phyloP scores from a whole-genome alignment of 192 early-diverging fungal species.

The Backusella luteola region DNA sequence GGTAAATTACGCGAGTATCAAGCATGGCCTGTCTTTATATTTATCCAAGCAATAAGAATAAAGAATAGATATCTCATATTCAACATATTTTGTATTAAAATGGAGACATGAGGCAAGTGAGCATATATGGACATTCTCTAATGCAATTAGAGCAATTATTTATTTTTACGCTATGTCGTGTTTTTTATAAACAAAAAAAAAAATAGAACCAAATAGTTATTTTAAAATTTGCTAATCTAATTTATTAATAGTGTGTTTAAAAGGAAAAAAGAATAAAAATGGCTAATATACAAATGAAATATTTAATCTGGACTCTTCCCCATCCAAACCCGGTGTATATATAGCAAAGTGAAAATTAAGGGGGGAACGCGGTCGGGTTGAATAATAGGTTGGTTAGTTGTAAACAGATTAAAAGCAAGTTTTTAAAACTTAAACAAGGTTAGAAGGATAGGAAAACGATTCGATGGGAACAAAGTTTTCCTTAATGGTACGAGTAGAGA shows the following conservation, averaged over 20 bases:
- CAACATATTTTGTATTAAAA: background rate
- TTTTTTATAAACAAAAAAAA: no score
- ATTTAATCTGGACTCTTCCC: conserved; percentile 3
- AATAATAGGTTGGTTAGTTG: conserved; percentile 7
- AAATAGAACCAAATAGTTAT: background rate
- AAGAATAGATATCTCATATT: no score
- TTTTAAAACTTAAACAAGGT: conserved; percentile 38
- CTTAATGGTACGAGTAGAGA: conserved; percentile 94
- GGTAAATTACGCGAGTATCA: no score
- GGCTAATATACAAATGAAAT: conserved; percentile 3
- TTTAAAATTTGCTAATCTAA: background rate
- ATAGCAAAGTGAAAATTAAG: background rate
- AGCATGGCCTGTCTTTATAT: no score
- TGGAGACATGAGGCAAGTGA: background rate
- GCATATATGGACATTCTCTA: background rate
- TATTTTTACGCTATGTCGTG: no score
- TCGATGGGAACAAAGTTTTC: conserved; percentile 88
- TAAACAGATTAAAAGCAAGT: background rate
- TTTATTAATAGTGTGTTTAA: background rate
- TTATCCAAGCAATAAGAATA: no score
- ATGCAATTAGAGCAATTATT: background rate
- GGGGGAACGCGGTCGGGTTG: background rate
- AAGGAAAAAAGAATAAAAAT: background rate
- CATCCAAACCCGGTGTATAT: conserved; percentile 8
- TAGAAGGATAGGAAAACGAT: conserved; percentile 85